phyloP scores from a whole-genome alignment of 768 basidiomycete genomes.

The Ramaria sp. region DNA sequence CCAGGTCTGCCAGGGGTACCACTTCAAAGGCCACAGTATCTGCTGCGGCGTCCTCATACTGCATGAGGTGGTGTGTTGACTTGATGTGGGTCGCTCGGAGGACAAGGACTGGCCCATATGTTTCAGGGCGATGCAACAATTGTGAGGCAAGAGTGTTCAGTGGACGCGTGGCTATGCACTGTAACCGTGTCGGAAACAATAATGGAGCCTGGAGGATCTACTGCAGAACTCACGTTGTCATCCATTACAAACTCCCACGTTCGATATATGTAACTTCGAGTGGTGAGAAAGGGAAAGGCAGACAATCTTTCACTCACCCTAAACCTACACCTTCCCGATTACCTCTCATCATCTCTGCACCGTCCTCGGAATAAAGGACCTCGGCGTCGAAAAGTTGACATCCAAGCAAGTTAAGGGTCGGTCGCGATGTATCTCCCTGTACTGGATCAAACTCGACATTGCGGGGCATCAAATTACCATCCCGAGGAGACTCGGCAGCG shows the following conservation, averaged over 20 bases:
- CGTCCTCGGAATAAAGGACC: not conserved
- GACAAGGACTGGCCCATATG: not conserved
- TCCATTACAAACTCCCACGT: not conserved
- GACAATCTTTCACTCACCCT: not conserved
- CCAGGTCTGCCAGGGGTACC: no score
- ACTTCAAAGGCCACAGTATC: no score
- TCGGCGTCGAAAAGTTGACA: not conserved
- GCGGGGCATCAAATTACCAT: not conserved
- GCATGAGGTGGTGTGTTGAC: not conserved
- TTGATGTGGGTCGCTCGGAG: not conserved
- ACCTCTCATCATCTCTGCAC: not conserved
- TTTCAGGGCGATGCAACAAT: not conserved
- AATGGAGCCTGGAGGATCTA: not conserved
- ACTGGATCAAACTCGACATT: not conserved
- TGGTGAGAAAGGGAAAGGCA: not conserved
- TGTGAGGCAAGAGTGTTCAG: not conserved
- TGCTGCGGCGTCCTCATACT: no score
- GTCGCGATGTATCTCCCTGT: not conserved
- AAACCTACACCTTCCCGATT: not conserved
- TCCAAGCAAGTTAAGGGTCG: not conserved
- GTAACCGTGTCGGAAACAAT: not conserved
- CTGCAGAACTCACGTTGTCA: not conserved
- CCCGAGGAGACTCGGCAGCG: not conserved
- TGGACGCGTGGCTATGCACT: not conserved
- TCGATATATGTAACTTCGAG: not conserved